Conservation (phyloP, 108 stramenopile species). For the Tribonema minus region DNA sequence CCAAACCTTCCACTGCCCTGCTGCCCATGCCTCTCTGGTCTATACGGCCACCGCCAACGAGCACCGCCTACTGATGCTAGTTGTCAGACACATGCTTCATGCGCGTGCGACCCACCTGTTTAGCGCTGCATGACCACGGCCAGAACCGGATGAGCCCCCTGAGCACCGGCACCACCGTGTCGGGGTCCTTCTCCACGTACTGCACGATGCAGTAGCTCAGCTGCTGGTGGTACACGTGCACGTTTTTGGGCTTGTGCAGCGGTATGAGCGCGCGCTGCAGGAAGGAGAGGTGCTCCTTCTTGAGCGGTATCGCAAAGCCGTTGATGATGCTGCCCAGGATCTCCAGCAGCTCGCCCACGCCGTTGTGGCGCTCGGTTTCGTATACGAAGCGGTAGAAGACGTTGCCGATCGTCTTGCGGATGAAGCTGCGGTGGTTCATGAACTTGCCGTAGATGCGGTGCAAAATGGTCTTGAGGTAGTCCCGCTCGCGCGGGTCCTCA, state of each 20-base stretch:
- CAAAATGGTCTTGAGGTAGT: constrained; percentile 97
- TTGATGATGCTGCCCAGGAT: constrained; percentile 97
- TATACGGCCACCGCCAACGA: too few relatives aligned
- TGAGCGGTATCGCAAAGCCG: constrained; percentile 62
- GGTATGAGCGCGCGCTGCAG: constrained; percentile 89
- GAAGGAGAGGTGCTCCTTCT: constrained; percentile 96
- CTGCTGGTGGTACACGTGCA: constrained; percentile 96
- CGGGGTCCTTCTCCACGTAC: constrained; percentile 99
- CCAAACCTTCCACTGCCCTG: too few relatives aligned
- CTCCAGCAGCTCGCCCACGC: constrained; percentile 94
- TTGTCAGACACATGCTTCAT: too few relatives aligned
- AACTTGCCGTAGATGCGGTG: constrained; percentile 99
- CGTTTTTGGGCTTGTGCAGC: constrained; percentile 94
- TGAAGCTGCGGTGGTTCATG: constrained; percentile 95
- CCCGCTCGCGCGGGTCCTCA: constrained; percentile 97
- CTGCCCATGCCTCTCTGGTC: too few relatives aligned
- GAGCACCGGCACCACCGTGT: constrained; percentile 90
- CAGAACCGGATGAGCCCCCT: constrained; percentile 94
- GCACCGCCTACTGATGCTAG: too few relatives aligned
- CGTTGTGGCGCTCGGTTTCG: constrained; percentile 93
- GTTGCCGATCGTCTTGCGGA: constrained; percentile 90
- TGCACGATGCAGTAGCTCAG: constrained; percentile 99
- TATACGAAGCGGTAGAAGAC: constrained; percentile 92
- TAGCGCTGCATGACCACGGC: constrained; percentile 88
- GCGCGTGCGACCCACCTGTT: constrained; percentile 70